Evolutionary conservation across 805 yeast genomes (phyloP), one percentile per base, ranked within the genome.

Genomic region (Zygoascus tannicola): DNA sequence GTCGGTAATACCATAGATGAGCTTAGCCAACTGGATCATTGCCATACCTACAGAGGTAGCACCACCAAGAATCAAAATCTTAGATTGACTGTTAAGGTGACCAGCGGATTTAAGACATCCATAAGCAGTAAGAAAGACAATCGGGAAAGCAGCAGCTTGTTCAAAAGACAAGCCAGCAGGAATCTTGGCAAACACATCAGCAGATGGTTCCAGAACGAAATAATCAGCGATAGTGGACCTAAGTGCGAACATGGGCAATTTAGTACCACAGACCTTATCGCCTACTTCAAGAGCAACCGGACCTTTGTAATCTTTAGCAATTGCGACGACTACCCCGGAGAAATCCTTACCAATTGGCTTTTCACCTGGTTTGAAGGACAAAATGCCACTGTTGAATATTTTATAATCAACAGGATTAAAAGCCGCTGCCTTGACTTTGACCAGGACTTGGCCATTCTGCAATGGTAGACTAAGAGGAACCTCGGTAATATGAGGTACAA

Each of bases 291-390:
- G n/a, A n/a, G n/a, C n/a, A n/a, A n/a, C n/a, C n/a, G n/a, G n/a
- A n/a, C n/a, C n/a, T 5, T 59, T 60, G 53, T 57, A 79, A n/a
- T 65, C 63, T 10, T 59, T 55, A 5, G 90, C 90, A 18, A 78
- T 75, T 22, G 71, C 70, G 3, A 68, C 66, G 22, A 83, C 64
- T 3, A 63, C 63, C 19, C 94, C 94, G 20, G 77, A 65, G 58
- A 74, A 83, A 50, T 81, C 88, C 52, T 81, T 73, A 1, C 92
- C 92, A 22, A 80, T 58, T 5, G 88, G 87, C 50, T 76, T 71
- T 45, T 71, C 74, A 34, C 76, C 73, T 32, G 75, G 59, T 44
- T 68, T 71, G 15, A 46, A 46, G 50, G 55, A 50, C 36, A 53
- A 22, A n/a, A 45, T 20, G 15, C 68, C 56, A 12, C 42, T 35